Evolutionary conservation across 139 green algal species (phyloP).

Genomic region (Chlorella sp.): DNA sequence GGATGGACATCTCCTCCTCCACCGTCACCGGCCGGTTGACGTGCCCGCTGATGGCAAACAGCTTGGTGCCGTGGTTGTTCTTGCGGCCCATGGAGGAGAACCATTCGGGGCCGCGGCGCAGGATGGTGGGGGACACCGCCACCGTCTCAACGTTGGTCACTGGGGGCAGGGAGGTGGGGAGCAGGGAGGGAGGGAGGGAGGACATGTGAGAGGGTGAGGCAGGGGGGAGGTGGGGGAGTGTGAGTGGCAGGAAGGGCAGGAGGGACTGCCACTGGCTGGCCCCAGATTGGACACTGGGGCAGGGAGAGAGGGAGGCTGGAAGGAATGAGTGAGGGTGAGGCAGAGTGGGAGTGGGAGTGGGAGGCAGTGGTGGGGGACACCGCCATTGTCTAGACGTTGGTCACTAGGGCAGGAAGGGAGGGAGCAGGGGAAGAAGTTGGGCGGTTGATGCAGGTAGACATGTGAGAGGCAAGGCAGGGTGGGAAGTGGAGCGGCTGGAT

Average conservation of each 20-base stretch:
- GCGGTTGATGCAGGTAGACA: too few species aligned
- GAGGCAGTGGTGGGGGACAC: background rate
- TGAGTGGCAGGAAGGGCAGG: background rate
- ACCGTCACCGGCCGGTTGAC: slow-evolving; percentile 99
- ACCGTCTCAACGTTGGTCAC: slow-evolving; percentile 58
- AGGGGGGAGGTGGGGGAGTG: background rate
- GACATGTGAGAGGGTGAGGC: too few species aligned
- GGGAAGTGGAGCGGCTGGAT: background rate
- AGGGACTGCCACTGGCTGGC: too few species aligned
- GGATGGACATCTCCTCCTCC: slow-evolving; percentile 99
- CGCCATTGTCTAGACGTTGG: too few species aligned
- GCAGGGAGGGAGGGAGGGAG: background rate
- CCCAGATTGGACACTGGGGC: too few species aligned
- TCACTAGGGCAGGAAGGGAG: too few species aligned
- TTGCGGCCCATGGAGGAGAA: slow-evolving; percentile 95
- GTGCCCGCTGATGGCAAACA: slow-evolving; percentile 99
- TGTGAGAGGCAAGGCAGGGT: background rate
- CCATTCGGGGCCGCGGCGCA: slow-evolving; percentile 95
- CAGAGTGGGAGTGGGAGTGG: background rate
- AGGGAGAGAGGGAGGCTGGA: too few species aligned
- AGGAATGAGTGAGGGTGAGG: too few species aligned
- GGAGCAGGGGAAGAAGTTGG: too few species aligned
- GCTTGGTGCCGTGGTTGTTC: slow-evolving; percentile 98
- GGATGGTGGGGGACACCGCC: slow-evolving; percentile 96
- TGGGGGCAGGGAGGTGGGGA: background rate